Percentiles rank a stretch among this genome's conserved stretches.
Conservation (phyloP, 2,329 filamentous ascomycete species). For the Nigrograna mackinnonii region DNA sequence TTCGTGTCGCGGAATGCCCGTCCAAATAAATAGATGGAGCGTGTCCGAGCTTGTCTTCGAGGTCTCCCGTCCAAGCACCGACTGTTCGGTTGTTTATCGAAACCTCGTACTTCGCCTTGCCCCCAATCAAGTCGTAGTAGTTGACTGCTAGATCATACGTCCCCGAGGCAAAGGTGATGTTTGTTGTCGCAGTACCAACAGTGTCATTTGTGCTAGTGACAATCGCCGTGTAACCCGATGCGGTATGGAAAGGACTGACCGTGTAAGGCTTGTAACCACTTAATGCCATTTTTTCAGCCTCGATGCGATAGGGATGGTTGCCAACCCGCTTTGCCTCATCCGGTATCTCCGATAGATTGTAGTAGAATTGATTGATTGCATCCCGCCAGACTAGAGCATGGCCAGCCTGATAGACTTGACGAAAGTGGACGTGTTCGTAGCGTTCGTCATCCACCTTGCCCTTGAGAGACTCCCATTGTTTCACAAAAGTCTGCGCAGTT, state of each 20-base stretch:
- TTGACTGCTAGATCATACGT: constrained; percentile 67
- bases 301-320: constrained; percentile 67
- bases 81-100: constrained; percentile 57
- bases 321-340: constrained; percentile 62
- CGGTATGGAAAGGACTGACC: constrained; percentile 63
- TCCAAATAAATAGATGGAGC: constrained; percentile 63
- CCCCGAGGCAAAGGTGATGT: constrained; percentile 54
- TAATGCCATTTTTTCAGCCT: constrained; percentile 68
- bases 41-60: constrained; percentile 63
- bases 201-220: constrained; percentile 59
- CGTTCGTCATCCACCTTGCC: constrained; percentile 63
- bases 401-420: constrained; percentile 67
- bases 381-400: constrained; percentile 74
- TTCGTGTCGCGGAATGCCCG: constrained; percentile 65
- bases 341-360: constrained; percentile 62
- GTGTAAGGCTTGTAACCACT: constrained; percentile 58
- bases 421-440: constrained; percentile 61
- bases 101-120: constrained; percentile 59
- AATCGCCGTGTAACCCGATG: constrained; percentile 59
- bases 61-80: constrained; percentile 63
- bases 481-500: constrained; percentile 62
- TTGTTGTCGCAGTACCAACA: constrained; percentile 52
- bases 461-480: constrained; percentile 58
- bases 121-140: constrained; percentile 67
- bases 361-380: constrained; percentile 66